phyloP scores from a whole-genome alignment of 495 filamentous ascomycete genomes.

The Hyphodiscus hymeniophilus region DNA sequence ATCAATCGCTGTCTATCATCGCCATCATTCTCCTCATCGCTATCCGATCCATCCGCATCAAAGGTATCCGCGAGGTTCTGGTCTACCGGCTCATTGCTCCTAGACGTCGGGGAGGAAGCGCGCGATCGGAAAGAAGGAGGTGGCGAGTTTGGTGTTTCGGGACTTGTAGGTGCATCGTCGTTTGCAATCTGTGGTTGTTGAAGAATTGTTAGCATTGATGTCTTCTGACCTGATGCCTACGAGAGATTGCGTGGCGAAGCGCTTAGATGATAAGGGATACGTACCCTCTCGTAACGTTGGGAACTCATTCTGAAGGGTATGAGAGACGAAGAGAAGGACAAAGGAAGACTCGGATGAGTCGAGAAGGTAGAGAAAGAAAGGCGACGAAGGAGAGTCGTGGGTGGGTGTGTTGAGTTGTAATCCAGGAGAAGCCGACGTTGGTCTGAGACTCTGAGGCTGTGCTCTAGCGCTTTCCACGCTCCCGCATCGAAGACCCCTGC shows the following conservation, averaged over 20 bases:
- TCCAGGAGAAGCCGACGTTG: background rate
- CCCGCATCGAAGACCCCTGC: background rate
- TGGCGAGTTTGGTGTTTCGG: conserved; percentile 66
- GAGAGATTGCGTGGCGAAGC: conserved; percentile 16
- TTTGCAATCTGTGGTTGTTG: conserved; percentile 36
- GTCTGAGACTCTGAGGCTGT: too few relatives aligned
- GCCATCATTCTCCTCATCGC: conserved; percentile 60
- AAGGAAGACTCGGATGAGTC: conserved; percentile 19
- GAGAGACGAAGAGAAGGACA: conserved; percentile 18
- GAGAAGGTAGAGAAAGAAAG: conserved; percentile 15
- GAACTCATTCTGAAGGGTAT: conserved; percentile 48
- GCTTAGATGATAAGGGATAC: conserved; percentile 24
- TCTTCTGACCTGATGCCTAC: background rate
- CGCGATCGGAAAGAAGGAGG: conserved; percentile 91
- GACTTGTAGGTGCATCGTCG: conserved; percentile 29
- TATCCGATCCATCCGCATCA: conserved; percentile 64
- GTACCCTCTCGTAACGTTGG: conserved; percentile 81
- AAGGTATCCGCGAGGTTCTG: conserved; percentile 85
- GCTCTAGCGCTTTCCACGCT: too few relatives aligned
- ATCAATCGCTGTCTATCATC: conserved; percentile 85
- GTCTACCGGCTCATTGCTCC: conserved; percentile 47
- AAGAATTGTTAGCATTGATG: conserved; percentile 18
- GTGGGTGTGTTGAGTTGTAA: background rate
- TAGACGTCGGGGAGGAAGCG: conserved; percentile 50
- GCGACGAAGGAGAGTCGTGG: background rate